A percentile compares a stretch with the other conserved stretches of the same genome.
Evolutionary conservation across 805 yeast genomes (phyloP).

Genomic region (Ogataea corticis): DNA sequence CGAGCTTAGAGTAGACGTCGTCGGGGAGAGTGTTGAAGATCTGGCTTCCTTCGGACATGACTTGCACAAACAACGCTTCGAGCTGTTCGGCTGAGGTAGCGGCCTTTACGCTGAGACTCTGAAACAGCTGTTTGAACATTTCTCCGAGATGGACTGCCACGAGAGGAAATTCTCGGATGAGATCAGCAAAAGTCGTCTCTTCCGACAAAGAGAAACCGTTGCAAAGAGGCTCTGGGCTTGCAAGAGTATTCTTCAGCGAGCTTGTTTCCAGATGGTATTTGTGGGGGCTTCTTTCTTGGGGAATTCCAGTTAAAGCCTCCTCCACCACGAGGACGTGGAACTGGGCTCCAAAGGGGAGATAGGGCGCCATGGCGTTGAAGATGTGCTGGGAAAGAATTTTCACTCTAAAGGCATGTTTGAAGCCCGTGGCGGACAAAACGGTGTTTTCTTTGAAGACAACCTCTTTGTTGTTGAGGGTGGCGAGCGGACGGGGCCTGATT

Average conservation of each 20-base stretch:
- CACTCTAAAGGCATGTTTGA: conserved; percentile 44
- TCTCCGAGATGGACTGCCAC: conserved; percentile 40
- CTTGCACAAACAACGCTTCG: conserved; percentile 28
- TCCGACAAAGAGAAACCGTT: background rate
- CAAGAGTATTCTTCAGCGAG: background rate
- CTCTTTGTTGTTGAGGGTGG: conserved; percentile 57
- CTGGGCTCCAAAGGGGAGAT: conserved; percentile 55
- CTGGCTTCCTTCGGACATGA: conserved; percentile 34
- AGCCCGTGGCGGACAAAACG: conserved; percentile 60
- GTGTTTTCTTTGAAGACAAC: conserved; percentile 55
- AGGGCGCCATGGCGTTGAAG: conserved; percentile 56
- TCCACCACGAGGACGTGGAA: conserved; percentile 62
- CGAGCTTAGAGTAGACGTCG: conserved; percentile 28
- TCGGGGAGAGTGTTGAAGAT: conserved; percentile 36
- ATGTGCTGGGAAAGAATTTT: conserved; percentile 47
- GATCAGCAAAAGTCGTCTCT: conserved; percentile 36
- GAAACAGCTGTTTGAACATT: conserved; percentile 41
- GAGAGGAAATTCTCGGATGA: conserved; percentile 40
- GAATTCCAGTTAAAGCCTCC: conserved; percentile 50
- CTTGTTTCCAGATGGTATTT: conserved; percentile 4
- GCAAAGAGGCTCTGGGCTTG: background rate
- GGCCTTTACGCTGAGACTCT: conserved; percentile 36
- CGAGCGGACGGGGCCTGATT: conserved; percentile 35
- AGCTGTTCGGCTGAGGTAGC: conserved; percentile 30
- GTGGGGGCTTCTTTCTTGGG: conserved; percentile 24